phyloP scores from a whole-genome alignment of 2,329 filamentous ascomycete species.

The Botrytis paeoniae region DNA sequence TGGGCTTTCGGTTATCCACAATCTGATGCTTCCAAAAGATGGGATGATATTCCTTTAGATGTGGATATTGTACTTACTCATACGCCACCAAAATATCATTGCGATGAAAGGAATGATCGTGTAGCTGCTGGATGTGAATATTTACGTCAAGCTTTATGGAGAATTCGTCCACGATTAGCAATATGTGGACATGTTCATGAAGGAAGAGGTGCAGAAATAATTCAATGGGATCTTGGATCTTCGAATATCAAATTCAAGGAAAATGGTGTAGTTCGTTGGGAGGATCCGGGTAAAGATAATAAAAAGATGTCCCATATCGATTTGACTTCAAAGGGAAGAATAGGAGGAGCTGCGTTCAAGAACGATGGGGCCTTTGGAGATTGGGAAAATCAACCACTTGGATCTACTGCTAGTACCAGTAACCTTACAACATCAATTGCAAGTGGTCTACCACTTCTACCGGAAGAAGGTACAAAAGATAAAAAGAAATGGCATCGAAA shows the following conservation, averaged over 20 bases:
- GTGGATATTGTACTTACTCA: constrained; percentile 69
- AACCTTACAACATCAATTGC: neutral
- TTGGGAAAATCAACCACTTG: neutral
- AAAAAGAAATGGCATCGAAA: neutral
- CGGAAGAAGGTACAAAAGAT: neutral
- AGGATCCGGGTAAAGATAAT: constrained; percentile 54
- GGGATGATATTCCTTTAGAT: constrained; percentile 59
- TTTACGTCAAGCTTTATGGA: constrained; percentile 55
- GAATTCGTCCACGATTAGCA: constrained; percentile 60
- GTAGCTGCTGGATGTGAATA: constrained; percentile 56
- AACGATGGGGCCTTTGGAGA: constrained; percentile 43
- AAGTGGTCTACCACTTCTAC: neutral
- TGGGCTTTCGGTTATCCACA: constrained; percentile 68
- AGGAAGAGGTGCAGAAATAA: constrained; percentile 59
- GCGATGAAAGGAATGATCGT: constrained; percentile 48
- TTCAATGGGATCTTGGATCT: constrained; percentile 55
- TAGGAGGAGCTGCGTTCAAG: constrained; percentile 42
- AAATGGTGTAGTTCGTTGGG: constrained; percentile 48
- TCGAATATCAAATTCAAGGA: constrained; percentile 46
- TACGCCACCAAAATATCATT: constrained; percentile 60
- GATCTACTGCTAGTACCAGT: neutral
- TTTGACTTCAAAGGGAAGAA: constrained; percentile 46
- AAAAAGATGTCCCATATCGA: constrained; percentile 63
- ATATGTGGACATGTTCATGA: constrained; percentile 73
- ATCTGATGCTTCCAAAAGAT: constrained; percentile 45